phyloP scores from a whole-genome alignment of 805 yeast species.

The Wickerhamiella galacta region DNA sequence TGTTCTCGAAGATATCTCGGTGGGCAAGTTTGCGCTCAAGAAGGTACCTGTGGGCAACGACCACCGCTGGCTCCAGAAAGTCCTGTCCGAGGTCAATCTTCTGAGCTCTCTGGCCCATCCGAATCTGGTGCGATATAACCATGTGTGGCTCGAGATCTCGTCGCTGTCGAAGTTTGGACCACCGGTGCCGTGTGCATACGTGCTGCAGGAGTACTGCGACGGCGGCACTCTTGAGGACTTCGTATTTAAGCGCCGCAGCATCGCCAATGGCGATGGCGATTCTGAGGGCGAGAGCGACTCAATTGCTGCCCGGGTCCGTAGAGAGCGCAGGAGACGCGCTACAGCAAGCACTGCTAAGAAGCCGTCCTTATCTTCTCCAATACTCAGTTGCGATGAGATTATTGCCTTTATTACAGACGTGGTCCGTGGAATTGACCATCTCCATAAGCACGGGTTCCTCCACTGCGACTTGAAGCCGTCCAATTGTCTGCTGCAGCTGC shows the following conservation, averaged over 20 bases:
- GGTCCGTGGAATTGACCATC: constrained; percentile 48
- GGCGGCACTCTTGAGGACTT: constrained; percentile 77
- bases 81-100: constrained; percentile 62
- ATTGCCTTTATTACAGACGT: constrained; percentile 51
- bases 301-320: too few species aligned
- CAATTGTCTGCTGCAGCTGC: constrained; percentile 43
- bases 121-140: constrained; percentile 70
- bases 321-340: too few species aligned
- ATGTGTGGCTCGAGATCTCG: constrained; percentile 77
- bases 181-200: constrained; percentile 55
- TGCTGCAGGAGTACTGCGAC: constrained; percentile 72
- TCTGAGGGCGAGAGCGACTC: too few species aligned
- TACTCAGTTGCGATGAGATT: constrained; percentile 46
- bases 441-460: constrained; percentile 61
- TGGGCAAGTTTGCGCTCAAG: constrained; percentile 74
- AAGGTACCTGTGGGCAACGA: constrained; percentile 73
- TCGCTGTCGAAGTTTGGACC: constrained; percentile 36
- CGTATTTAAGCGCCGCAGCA: constrained; percentile 24
- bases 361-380: too few species aligned
- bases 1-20: constrained; percentile 45
- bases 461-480: constrained; percentile 86
- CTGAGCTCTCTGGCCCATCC: constrained; percentile 33
- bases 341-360: too few species aligned
- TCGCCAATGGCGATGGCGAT: too few species aligned
- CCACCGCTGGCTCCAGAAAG: constrained; percentile 47